Evolutionary conservation across 2,329 filamentous ascomycete species (phyloP).

Genomic region (Hypoxylon rubiginosum): DNA sequence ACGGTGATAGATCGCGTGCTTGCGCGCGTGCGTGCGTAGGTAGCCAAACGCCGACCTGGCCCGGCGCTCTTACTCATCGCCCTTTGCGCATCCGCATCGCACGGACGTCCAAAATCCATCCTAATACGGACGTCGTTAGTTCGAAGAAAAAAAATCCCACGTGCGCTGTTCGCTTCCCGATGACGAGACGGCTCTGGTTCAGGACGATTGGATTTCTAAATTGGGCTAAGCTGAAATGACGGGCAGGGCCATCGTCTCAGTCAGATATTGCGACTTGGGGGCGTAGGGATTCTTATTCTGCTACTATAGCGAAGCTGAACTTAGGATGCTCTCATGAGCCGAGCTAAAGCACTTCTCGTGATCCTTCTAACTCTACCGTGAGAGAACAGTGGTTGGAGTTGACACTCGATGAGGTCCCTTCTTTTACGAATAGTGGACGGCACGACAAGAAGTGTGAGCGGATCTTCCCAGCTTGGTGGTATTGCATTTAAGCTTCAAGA

Average conservation of each 20-base stretch:
- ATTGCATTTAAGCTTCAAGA: neutral
- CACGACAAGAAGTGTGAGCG: neutral
- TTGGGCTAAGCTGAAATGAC: neutral
- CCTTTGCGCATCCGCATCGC: too few species aligned
- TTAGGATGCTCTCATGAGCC: neutral
- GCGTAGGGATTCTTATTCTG: neutral
- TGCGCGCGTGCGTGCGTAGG: too few species aligned
- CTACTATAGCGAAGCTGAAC: neutral
- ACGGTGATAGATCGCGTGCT: too few species aligned
- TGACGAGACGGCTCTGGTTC: neutral
- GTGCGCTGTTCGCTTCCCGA: neutral
- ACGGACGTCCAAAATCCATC: neutral
- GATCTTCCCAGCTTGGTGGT: neutral
- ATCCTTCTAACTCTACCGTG: neutral
- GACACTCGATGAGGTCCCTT: neutral
- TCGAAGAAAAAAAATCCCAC: neutral
- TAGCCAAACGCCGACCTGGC: too few species aligned
- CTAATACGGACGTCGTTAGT: neutral
- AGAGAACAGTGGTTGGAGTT: neutral
- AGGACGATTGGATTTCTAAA: neutral
- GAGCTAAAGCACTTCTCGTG: neutral
- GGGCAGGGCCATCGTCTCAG: neutral
- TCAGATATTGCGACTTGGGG: neutral
- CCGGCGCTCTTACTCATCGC: too few species aligned
- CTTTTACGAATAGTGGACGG: neutral